phyloP scores from a whole-genome alignment of 768 basidiomycete species.

The Chalciporus sphaerocephalus region DNA sequence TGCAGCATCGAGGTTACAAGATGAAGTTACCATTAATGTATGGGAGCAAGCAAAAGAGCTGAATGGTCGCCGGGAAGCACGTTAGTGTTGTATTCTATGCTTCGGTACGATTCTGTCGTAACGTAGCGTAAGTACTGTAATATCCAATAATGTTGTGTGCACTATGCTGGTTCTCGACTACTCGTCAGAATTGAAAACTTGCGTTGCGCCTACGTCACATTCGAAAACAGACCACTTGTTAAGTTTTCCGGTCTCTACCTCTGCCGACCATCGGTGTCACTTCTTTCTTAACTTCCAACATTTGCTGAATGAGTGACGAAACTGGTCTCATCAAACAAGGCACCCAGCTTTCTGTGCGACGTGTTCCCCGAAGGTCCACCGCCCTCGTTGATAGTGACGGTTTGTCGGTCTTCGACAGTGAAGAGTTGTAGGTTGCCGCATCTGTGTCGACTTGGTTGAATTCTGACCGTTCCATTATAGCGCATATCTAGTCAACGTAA shows the following conservation, averaged over 20 bases:
- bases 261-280: neutral
- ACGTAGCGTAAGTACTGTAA: neutral
- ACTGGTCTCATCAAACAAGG: slow-evolving; percentile 20
- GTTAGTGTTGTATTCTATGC: slow-evolving; percentile 9
- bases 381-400: slow-evolving; percentile 17
- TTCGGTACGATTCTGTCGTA: neutral
- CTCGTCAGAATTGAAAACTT: slow-evolving; percentile 10
- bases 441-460: neutral
- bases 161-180: neutral
- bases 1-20: slow-evolving; percentile 56
- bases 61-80: slow-evolving; percentile 41
- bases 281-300: neutral
- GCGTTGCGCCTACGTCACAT: slow-evolving; percentile 1
- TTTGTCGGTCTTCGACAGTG: slow-evolving; percentile 27
- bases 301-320: slow-evolving; percentile 12
- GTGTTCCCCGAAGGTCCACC: slow-evolving; percentile 18
- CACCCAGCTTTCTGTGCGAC: slow-evolving; percentile 21
- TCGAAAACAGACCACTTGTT: slow-evolving; percentile 9
- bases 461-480: slow-evolving; percentile 18
- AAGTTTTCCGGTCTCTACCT: neutral
- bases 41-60: slow-evolving; percentile 67
- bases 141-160: neutral
- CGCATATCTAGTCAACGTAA: slow-evolving; percentile 39
- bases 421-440: slow-evolving; percentile 30
- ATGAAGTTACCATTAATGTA: slow-evolving; percentile 49